Conservation (phyloP, 345 rosid species). For the Cardamine chenopodiifolia region DNA sequence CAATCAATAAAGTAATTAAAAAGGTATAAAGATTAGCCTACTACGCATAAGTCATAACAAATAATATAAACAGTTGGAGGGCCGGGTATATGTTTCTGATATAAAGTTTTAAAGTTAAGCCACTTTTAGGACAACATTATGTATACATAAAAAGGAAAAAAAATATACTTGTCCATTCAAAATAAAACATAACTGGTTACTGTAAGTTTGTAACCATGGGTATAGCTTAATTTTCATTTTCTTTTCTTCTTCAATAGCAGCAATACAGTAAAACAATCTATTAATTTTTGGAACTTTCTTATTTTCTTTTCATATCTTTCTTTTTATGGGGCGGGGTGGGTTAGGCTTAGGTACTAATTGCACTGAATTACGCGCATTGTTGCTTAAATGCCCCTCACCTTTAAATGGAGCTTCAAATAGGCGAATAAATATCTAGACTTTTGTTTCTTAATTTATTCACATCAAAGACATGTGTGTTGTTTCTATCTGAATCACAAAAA, state of each 20-base stretch:
- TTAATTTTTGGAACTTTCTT: background rate
- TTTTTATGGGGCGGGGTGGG: background rate
- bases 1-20: background rate
- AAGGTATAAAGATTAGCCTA: slow-evolving; percentile 23
- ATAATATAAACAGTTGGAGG: slow-evolving; percentile 12
- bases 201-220: background rate
- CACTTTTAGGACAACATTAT: slow-evolving; percentile 16
- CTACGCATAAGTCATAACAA: background rate
- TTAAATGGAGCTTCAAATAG: slow-evolving; percentile 4
- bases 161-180: background rate
- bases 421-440: slow-evolving; percentile 31
- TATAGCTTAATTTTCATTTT: background rate
- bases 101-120: slow-evolving; percentile 15
- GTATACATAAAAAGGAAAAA: background rate
- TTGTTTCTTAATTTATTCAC: slow-evolving; percentile 29
- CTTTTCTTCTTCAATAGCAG: background rate
- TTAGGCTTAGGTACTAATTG: slow-evolving; percentile 20
- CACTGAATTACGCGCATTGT: slow-evolving; percentile 18
- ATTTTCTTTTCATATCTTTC: background rate
- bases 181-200: background rate
- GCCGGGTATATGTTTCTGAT: background rate
- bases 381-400: slow-evolving; percentile 13
- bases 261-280: background rate
- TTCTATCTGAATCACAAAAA: slow-evolving; percentile 23
- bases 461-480: slow-evolving; percentile 37